A percentile compares a stretch with the other conserved stretches of the same genome.
phyloP scores from a whole-genome alignment of 1,284 basidiomycete genomes.

The Ceratobasidium sp. region DNA sequence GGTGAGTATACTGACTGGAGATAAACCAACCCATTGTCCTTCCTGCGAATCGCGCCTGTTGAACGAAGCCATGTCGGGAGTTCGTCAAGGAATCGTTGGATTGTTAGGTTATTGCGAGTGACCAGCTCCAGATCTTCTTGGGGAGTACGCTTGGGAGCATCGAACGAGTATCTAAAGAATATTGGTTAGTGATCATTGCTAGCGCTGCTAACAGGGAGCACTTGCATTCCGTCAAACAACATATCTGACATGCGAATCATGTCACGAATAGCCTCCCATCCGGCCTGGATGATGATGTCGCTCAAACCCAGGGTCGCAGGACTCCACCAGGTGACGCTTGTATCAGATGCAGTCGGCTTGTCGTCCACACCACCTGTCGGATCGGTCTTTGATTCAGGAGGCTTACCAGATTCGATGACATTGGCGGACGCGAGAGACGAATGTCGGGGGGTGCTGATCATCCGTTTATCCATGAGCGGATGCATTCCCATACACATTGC shows the following conservation, averaged over 20 bases:
- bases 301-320: slow-evolving; percentile 23
- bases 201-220: background rate
- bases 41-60: slow-evolving; percentile 23
- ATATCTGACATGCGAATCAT: slow-evolving; percentile 18
- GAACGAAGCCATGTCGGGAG: slow-evolving; percentile 31
- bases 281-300: slow-evolving; percentile 18
- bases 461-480: slow-evolving; percentile 29
- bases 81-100: slow-evolving; percentile 34
- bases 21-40: slow-evolving; percentile 35
- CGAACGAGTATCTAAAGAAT: slow-evolving; percentile 18
- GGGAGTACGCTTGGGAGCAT: slow-evolving; percentile 27
- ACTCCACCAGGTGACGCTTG: slow-evolving; percentile 10
- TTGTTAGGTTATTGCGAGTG: slow-evolving; percentile 26
- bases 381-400: background rate
- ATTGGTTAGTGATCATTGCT: background rate
- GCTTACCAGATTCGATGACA: background rate
- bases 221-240: slow-evolving; percentile 31
- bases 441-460: slow-evolving; percentile 31
- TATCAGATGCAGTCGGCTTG: background rate
- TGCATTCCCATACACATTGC: slow-evolving; percentile 34
- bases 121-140: slow-evolving; percentile 25
- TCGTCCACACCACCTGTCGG: background rate
- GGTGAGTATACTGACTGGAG: slow-evolving; percentile 4
- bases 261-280: slow-evolving; percentile 33
- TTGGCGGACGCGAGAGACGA: slow-evolving; percentile 20